Evolutionary conservation across 208 protist genomes (phyloP).

Genomic region (Leishmania aethiopica): DNA sequence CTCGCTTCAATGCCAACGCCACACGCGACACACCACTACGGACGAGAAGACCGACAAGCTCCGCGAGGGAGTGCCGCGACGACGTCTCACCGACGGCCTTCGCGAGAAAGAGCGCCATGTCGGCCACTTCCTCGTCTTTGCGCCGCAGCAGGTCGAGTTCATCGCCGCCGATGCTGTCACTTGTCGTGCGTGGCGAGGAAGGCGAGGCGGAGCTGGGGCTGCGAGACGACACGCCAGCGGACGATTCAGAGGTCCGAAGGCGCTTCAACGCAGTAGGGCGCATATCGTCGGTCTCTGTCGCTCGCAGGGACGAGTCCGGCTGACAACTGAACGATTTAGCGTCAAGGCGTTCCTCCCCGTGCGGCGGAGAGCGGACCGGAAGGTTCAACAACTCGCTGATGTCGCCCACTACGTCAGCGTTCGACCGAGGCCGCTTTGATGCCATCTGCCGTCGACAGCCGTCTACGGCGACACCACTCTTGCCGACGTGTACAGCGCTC

Average conservation of each 20-base stretch:
- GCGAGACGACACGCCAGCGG: slow-evolving; percentile 1
- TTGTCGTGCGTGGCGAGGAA: not conserved
- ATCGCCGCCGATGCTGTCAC: slow-evolving; percentile 40
- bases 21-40: slow-evolving; percentile 26
- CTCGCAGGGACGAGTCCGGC: not conserved
- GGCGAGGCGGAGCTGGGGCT: not conserved
- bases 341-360: not conserved
- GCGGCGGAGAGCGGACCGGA: not conserved
- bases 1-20: slow-evolving; percentile 55
- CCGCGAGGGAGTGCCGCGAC: slow-evolving; percentile 33
- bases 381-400: slow-evolving; percentile 12
- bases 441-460: not conserved
- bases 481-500: not conserved
- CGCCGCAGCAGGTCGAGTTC: slow-evolving; percentile 70
- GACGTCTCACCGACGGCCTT: slow-evolving; percentile 32
- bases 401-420: not conserved
- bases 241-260: not conserved
- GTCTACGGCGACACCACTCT: not conserved
- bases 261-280: not conserved
- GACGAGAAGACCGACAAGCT: slow-evolving; percentile 47
- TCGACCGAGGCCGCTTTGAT: not conserved
- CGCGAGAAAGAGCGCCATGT: slow-evolving; percentile 77
- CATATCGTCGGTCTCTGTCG: not conserved
- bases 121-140: slow-evolving; percentile 70
- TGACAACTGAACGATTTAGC: not conserved